Evolutionary conservation across 2,329 filamentous ascomycete genomes (phyloP).

Genomic region (Fulvia fulva): DNA sequence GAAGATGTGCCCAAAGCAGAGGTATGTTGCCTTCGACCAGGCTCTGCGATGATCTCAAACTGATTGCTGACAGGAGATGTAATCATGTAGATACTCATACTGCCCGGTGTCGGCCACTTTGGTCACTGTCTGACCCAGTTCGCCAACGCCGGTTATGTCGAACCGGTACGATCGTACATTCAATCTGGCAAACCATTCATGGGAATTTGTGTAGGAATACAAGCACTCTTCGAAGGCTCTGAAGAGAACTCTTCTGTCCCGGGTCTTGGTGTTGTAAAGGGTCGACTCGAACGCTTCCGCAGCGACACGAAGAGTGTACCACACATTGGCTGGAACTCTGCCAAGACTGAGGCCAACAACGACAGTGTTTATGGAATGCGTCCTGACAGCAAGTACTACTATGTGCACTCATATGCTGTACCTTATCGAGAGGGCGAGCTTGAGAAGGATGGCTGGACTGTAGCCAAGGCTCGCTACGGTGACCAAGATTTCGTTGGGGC

Average conservation of each 20-base stretch:
- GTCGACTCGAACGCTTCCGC: slow-evolving; percentile 70
- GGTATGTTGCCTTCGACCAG: slow-evolving; percentile 47
- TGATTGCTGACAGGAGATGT: slow-evolving; percentile 32
- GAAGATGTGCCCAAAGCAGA: slow-evolving; percentile 81
- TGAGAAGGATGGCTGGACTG: slow-evolving; percentile 79
- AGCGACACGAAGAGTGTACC: slow-evolving; percentile 82
- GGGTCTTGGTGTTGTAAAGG: slow-evolving; percentile 73
- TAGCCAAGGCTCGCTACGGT: slow-evolving; percentile 88
- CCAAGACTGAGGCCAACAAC: slow-evolving; percentile 55
- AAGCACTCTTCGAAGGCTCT: slow-evolving; percentile 84
- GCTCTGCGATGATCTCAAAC: slow-evolving; percentile 9
- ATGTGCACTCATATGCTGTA: slow-evolving; percentile 90
- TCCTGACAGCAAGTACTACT: slow-evolving; percentile 92
- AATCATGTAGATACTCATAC: slow-evolving; percentile 71
- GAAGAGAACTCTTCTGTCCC: slow-evolving; percentile 68
- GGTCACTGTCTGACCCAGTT: slow-evolving; percentile 91
- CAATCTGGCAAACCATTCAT: slow-evolving; percentile 92
- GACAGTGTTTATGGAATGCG: slow-evolving; percentile 71
- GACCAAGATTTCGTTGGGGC: slow-evolving; percentile 88
- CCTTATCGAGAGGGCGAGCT: slow-evolving; percentile 70
- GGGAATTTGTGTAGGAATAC: slow-evolving; percentile 92
- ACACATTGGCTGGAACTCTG: slow-evolving; percentile 98
- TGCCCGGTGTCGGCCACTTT: slow-evolving; percentile 96
- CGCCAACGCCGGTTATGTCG: slow-evolving; percentile 73
- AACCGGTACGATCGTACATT: slow-evolving; percentile 79